phyloP scores from a whole-genome alignment of 208 protist species.

The Trypanosoma grayi region DNA sequence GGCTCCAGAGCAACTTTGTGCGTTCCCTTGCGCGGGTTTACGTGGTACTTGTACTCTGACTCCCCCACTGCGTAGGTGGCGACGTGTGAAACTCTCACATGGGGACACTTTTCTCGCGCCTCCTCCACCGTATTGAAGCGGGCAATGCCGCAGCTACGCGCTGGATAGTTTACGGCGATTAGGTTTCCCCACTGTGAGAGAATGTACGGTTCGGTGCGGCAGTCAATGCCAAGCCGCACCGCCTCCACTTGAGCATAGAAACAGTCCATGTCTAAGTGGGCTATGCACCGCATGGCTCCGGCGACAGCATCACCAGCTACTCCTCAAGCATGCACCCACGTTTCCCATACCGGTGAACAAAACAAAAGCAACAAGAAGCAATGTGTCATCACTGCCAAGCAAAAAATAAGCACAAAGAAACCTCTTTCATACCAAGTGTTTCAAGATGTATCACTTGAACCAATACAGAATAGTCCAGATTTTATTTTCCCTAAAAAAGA shows the following conservation, averaged over 20 bases:
- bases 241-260: constrained; percentile 93
- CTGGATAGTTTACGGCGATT: constrained; percentile 90
- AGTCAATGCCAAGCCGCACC: constrained; percentile 75
- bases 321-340: neutral
- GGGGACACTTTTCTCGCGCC: constrained; percentile 41
- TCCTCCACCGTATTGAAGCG: constrained; percentile 57
- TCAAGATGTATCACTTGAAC: too few relatives aligned
- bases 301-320: neutral
- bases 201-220: constrained; percentile 58
- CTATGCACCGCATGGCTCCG: constrained; percentile 52
- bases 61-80: constrained; percentile 66
- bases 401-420: constrained; percentile 5
- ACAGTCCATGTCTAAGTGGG: constrained; percentile 91
- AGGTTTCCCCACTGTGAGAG: constrained; percentile 75
- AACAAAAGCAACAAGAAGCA: constrained; percentile 2
- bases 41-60: constrained; percentile 53
- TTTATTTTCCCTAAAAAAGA: too few relatives aligned
- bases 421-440: neutral
- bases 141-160: constrained; percentile 57
- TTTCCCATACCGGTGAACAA: neutral
- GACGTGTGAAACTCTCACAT: constrained; percentile 42
- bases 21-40: constrained; percentile 34
- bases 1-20: constrained; percentile 86
- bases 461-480: too few relatives aligned
- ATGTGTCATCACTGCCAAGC: constrained; percentile 17